Percentiles rank a stretch among this genome's conserved stretches.
phyloP scores from a whole-genome alignment of 2,329 filamentous ascomycete genomes.

The Xylaria sp. region DNA sequence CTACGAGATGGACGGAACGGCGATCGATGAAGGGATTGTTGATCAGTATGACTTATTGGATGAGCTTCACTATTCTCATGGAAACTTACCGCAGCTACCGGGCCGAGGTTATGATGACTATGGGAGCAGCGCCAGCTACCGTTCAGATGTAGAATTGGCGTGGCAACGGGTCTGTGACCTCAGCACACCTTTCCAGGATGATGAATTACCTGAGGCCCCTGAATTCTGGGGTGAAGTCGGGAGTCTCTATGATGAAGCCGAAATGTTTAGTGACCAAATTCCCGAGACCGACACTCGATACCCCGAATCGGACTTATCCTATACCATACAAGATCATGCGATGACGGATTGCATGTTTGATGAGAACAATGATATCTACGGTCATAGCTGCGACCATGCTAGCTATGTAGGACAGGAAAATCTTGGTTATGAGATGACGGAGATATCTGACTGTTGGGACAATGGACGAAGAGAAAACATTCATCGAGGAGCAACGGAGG shows the following conservation, averaged over 20 bases:
- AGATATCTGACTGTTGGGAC: not conserved
- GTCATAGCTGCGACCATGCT: not conserved
- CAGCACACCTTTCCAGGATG: not conserved
- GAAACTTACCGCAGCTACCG: not conserved
- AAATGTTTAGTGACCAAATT: not conserved
- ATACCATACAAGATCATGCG: not conserved
- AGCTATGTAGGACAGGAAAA: not conserved
- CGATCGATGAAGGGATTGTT: conserved; percentile 6
- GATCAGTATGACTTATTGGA: not conserved
- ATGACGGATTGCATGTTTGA: conserved; percentile 22
- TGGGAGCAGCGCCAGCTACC: not conserved
- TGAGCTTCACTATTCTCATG: not conserved
- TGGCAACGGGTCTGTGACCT: not conserved
- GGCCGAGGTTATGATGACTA: not conserved
- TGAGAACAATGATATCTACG: conserved; percentile 16
- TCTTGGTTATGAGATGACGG: not conserved
- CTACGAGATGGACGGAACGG: not conserved
- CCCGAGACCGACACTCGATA: not conserved
- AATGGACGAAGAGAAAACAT: not conserved
- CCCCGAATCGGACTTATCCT: not conserved
- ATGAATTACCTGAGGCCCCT: not conserved
- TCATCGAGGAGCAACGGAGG: not conserved
- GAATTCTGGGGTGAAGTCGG: not conserved
- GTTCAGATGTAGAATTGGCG: not conserved
- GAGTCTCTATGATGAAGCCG: not conserved